A percentile compares a stretch with the other conserved stretches of the same genome.
phyloP scores from a whole-genome alignment of 2,329 filamentous ascomycete species.

The Penicillium aurantiogriseum region DNA sequence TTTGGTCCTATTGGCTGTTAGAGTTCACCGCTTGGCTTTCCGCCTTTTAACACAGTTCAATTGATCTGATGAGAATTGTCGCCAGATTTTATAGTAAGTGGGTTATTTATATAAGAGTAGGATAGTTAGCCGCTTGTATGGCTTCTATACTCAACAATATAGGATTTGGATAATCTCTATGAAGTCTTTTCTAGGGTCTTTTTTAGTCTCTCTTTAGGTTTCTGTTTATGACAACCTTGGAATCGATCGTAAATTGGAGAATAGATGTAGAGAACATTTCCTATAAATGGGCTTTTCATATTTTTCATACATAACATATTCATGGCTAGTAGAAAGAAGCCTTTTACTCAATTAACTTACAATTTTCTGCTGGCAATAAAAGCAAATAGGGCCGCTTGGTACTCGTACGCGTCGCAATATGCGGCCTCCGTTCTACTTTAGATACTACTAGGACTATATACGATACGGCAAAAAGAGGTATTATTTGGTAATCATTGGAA shows the following conservation, averaged over 20 bases:
- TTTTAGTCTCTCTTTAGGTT: not conserved
- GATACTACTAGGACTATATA: not conserved
- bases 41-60: not conserved
- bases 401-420: not conserved
- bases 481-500: not conserved
- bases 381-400: not conserved
- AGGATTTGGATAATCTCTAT: not conserved
- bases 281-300: not conserved
- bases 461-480: not conserved
- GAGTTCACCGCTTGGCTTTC: fast-evolving
- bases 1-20: not conserved
- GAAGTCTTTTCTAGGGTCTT: not conserved
- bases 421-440: not conserved
- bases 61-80: not conserved
- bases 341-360: not conserved
- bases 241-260: not conserved
- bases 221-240: not conserved
- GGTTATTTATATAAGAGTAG: not conserved
- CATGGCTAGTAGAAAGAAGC: not conserved
- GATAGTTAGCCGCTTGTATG: not conserved
- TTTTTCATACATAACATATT: not conserved
- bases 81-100: not conserved
- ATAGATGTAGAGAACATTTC: not conserved
- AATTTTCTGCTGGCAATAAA: not conserved
- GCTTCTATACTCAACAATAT: not conserved